Base-by-base conservation (phyloP, 2,329 filamentous ascomycete species). In the Beauveria varroae region DNA sequence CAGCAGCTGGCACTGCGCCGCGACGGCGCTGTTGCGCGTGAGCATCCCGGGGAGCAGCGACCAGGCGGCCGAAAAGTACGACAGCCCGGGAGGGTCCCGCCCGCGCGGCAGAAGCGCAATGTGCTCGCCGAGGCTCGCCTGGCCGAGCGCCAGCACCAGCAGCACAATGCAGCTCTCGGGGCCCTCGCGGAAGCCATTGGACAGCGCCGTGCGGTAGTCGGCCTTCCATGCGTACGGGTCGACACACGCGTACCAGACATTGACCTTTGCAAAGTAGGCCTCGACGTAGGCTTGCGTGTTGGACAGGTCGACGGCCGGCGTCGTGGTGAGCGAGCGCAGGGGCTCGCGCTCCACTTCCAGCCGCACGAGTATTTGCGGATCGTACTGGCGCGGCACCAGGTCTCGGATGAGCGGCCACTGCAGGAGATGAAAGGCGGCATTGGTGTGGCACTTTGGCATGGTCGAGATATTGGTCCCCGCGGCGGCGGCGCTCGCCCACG, bases 371-470 rank as follows among this genome's bases (percentile, higher is more conserved):
- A 90, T 88, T 69, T 92, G 88, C 3, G 90, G 89, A 68, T 93
- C 89, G 71, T 92, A 92, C 3, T 87, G 88, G 40, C 86, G 81
- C 30, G 88, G 88, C 9, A 93, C 88, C 24, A 95, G 78, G 68
- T 92, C 87, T 53, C 88, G 83, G 66, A 93, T 93, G 65, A 92
- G 78, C 14, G 90, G 90, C 85, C 90, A 93, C 68, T 92, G 89
- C 6, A 93, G 78, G 22, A 93, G 77, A 71, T 93, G 87, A 66
- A 92, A 76, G 1, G 89, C 89, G 6, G 90, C 89, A 63, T 90
- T 93, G 0, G 89, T 93, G 72, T 93, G 90, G 18, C 88, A 81
- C 73, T 91, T 93, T 24, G 90, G 90, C 89, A 93, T 93, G 28
- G 88, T 91, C 3, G 89, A 92, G 65, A 93, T 91, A 72, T 91